Base-by-base conservation (phyloP, 2,329 filamentous ascomycete genomes). In the Sporothrix variecibatus region DNA sequence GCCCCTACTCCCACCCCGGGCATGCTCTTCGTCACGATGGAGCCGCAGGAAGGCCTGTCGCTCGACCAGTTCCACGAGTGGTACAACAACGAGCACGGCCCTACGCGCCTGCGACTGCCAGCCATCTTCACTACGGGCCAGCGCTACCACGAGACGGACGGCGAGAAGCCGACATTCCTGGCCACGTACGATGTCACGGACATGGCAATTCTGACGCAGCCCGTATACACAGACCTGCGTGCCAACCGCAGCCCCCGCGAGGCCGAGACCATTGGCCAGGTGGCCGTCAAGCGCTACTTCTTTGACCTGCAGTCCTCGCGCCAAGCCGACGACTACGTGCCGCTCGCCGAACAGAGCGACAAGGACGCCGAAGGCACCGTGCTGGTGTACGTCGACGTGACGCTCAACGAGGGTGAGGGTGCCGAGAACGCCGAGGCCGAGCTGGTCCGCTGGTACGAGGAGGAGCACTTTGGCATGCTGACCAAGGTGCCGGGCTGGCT, bases 21-120 rank as follows among this genome's bases (percentile, higher is more conserved):
- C 75, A 90, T 94, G 79, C 90, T 97, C 80, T 94, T 92, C 81
- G 94, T 97, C 78, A 94, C 93, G 20, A 97, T 97, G 92, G 91
- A 95, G 83, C 93, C 94, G 78, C 87, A 88, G 81, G 85, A 88
- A 74, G 87, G 87, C 77, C 86, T 94, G 78, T 85, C 91, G 73
- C 82, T 87, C 67, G 86, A 89, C 76, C 90, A 93, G 79, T 97
- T 97, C 83, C 92, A 97, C 82, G 93, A 97, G 81, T 95, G 93
- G 93, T 97, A 97, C 85, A 95, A 97, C 85, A 96, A 94, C 82
- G 94, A 97, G 84, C 94, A 97, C 83, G 94, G 94, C 72, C 94
- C 94, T 23, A 89, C 91, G 20, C 92, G 94, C 67, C 88, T 97
- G 7, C 91, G 93, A 68, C 84, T 97, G 17, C 89, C 93, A 3